Evolutionary conservation across 768 basidiomycete genomes (phyloP).

Genomic region (Suillus tomentosus): DNA sequence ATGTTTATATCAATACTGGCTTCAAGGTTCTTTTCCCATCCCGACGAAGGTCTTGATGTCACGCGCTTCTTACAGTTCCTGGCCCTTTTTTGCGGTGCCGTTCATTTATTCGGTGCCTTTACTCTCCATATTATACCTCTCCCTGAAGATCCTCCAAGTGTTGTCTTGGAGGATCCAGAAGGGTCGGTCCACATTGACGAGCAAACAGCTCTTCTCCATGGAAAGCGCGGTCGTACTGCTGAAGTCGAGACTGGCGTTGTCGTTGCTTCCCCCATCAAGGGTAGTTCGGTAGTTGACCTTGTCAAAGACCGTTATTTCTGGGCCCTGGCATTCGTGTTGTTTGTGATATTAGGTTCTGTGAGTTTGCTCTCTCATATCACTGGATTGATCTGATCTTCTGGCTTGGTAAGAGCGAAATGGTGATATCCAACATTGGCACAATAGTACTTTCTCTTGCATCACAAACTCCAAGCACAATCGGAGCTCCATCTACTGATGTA

Average conservation of each 20-base stretch:
- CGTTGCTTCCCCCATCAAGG: slow-evolving; percentile 20
- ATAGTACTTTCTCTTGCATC: slow-evolving; percentile 67
- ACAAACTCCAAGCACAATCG: slow-evolving; percentile 14
- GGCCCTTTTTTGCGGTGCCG: slow-evolving; percentile 50
- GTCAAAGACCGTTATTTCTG: slow-evolving; percentile 63
- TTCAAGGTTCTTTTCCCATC: slow-evolving; percentile 57
- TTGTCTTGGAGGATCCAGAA: slow-evolving; percentile 12
- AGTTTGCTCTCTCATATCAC: slow-evolving; percentile 30
- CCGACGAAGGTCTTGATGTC: slow-evolving; percentile 45
- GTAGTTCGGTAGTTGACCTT: slow-evolving; percentile 42
- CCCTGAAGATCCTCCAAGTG: slow-evolving; percentile 7
- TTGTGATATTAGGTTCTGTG: slow-evolving; percentile 68
- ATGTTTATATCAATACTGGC: slow-evolving; percentile 70
- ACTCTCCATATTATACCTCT: slow-evolving; percentile 35
- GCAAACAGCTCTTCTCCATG: slow-evolving; percentile 31
- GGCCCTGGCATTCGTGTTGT: slow-evolving; percentile 53
- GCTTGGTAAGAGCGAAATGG: slow-evolving; percentile 66
- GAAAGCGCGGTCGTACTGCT: slow-evolving; percentile 12
- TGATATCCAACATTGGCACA: slow-evolving; percentile 80
- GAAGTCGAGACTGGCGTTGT: slow-evolving; percentile 26
- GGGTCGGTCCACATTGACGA: slow-evolving; percentile 28
- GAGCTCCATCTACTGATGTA: slow-evolving; percentile 31
- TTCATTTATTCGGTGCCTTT: slow-evolving; percentile 57
- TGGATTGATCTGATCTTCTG: not conserved
- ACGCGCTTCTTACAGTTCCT: slow-evolving; percentile 58